Base-by-base conservation (phyloP, 2,329 filamentous ascomycete species). In the Paracoccidioides brasiliensis region DNA sequence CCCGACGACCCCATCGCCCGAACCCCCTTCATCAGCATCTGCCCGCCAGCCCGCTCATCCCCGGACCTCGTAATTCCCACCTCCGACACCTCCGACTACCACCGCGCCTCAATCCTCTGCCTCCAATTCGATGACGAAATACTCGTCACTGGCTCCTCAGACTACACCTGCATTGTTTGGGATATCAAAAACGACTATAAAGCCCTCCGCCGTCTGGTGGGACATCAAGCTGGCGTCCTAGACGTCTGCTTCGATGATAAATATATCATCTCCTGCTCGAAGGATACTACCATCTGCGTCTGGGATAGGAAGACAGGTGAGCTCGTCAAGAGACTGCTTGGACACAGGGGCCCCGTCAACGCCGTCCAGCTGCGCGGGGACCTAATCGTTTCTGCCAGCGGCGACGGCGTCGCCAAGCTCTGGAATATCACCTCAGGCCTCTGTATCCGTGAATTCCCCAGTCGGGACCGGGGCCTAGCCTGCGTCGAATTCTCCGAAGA, bases 401-500 rank as follows among this genome's bases (percentile, higher is more conserved):
- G 93, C 55, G 93, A 98, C 70, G 93, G 93, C 63, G 80, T 86
- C 52, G 90, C 95, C 59, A 95, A 94, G 74, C 78, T 98, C 56
- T 98, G 93, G 93, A 94, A 96, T 68, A 84, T 97, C 56, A 84
- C 89, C 63, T 89, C 87, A 42, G 90, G 90, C 54, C 84, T 86
- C 65, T 88, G 88, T 63, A 86, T 96, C 66, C 90, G 90, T 65
- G 90, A 96, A 70, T 95, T 98, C 67, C 76, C 80, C 5, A 89
- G 88, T 55, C 90, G 95, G 70, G 93, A 90, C 69, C 90, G 94
- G 67, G 93, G 93, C 6, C 81, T 98, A 37, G 93, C 93, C 3
- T 96, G 93, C 70, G 90, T 93, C 54, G 93, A 98, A 69, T 96
- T 97, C 70, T 91, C 86, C 43, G 89, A 96, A 63, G 91, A 98